phyloP scores from a whole-genome alignment of 2,329 filamentous ascomycete species.

The Aspergillus ustus region DNA sequence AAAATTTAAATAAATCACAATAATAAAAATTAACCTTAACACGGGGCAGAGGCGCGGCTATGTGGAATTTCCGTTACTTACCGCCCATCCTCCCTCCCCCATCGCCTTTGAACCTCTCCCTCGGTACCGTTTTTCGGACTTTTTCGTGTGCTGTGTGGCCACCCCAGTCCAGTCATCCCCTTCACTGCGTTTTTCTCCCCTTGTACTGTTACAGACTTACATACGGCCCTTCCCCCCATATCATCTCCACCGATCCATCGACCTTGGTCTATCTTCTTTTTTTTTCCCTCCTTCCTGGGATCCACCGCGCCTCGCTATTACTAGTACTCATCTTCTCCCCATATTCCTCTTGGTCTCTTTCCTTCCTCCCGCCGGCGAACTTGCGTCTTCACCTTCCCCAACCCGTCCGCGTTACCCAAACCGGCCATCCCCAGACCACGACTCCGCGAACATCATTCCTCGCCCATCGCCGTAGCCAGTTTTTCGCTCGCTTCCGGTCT shows the following conservation, averaged over 20 bases:
- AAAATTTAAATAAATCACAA: slow-evolving; percentile 14
- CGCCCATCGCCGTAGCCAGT: slow-evolving; percentile 1
- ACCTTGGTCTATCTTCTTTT: slow-evolving; percentile 26
- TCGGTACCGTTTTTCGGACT: slow-evolving; percentile 29
- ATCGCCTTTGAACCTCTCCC: slow-evolving; percentile 28
- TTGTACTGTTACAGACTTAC: slow-evolving; percentile 30
- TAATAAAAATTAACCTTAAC: slow-evolving; percentile 21
- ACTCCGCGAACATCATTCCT: slow-evolving; percentile 13
- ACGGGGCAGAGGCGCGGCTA: slow-evolving; percentile 25
- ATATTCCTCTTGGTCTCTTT: slow-evolving; percentile 30
- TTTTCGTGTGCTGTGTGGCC: slow-evolving; percentile 26
- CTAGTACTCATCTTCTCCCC: slow-evolving; percentile 27
- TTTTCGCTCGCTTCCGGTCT: slow-evolving; percentile 5
- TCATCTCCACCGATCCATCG: slow-evolving; percentile 30
- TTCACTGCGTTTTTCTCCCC: slow-evolving; percentile 19
- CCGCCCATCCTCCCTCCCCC: slow-evolving; percentile 27
- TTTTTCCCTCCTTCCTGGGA: slow-evolving; percentile 27
- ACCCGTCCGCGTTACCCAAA: slow-evolving; percentile 27
- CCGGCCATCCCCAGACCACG: slow-evolving; percentile 22
- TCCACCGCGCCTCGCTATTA: slow-evolving; percentile 24
- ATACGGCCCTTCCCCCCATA: slow-evolving; percentile 25
- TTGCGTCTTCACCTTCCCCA: slow-evolving; percentile 27
- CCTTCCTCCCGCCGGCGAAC: slow-evolving; percentile 23
- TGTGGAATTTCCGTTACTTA: slow-evolving; percentile 26
- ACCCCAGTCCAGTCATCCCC: slow-evolving; percentile 21